Base-by-base conservation (phyloP, 352 stramenopile species). In the Hyaloperonospora arabidopsidis region DNA sequence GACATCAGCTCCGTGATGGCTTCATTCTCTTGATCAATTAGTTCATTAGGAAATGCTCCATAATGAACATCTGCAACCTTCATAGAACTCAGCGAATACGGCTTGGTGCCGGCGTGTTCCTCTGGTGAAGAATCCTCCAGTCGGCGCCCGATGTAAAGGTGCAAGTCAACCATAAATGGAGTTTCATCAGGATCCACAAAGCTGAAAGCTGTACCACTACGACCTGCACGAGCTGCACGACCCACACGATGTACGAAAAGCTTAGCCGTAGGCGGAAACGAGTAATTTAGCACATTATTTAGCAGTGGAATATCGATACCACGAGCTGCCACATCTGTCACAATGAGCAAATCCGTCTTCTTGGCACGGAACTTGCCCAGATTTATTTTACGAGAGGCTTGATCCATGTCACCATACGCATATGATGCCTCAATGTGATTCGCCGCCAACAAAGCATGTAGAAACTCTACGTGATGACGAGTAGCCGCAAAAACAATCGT, bases 401-500 rank as follows among this genome's bases (percentile, higher is more conserved):
- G 80, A 58, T 98, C 93, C 93, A 98, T 98, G 52, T 92, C 78
- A 58, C 93, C 93, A 63, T 97, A 98, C 13, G 97, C 86, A 49
- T 83, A 82, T 32, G 80, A 95, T 48, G 80, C 89, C 4, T 94
- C 75, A 39, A 96, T 89, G 52, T 84, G 74, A 59, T 84, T 79
- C 11, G 87, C 81, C 6, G 67, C 70, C 6, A 98, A 66, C 18
- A 98, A 60, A n/a, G 93, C 89, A 54, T 97, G 84, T n/a, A 99
- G 60, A 52, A 98, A 98, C 71, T 99, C 97, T 8, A 98, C 95
- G 72, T 99, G 96, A 71, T 99, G 95, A 18, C 94, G 76, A 22
- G 97, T 99, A 6, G 97, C 96, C 3, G 92, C 92, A 65, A 99
- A 99, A 28, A 99, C 88, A 34, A 99, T 96, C 14, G 95, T 98